These are phyloP conservation scores for Cetradonia linearis DNA, from an alignment of 495 filamentous ascomycete genomes.

Conservation along the genomic window DNA sequence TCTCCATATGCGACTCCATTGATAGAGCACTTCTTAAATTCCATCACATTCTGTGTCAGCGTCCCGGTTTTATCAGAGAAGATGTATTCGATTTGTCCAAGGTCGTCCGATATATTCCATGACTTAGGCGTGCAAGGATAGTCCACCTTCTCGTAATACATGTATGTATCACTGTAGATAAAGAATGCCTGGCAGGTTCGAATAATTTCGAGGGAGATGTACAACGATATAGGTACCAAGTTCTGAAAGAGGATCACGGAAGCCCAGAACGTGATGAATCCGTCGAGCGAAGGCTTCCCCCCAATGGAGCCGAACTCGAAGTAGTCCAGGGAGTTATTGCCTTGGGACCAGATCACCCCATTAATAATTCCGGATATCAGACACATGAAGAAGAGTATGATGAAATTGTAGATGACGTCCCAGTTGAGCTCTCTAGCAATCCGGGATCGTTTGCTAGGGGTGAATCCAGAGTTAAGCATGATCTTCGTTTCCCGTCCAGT, in stretches of 20 bases:
- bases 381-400: constrained; percentile 84
- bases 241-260: constrained; percentile 94
- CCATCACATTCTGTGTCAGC: constrained; percentile 98
- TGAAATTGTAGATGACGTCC: constrained; percentile 96
- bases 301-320: constrained; percentile 88
- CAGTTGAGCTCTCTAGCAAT: constrained; percentile 91
- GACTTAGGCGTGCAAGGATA: constrained; percentile 94
- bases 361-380: constrained; percentile 75
- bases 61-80: constrained; percentile 99
- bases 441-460: constrained; percentile 86
- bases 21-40: constrained; percentile 96
- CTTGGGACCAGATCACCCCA: constrained; percentile 68
- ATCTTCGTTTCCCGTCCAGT: constrained; percentile 98
- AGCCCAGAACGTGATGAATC: constrained; percentile 94
- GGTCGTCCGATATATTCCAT: constrained; percentile 98
- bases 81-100: constrained; percentile 98
- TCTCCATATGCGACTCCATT: constrained; percentile 94
- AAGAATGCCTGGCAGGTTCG: constrained; percentile 89
- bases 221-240: constrained; percentile 95
- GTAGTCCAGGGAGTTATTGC: constrained; percentile 61
- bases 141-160: constrained; percentile 93
- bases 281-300: constrained; percentile 63
- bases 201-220: constrained; percentile 95
- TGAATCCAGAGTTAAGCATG: constrained; percentile 97
- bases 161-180: constrained; percentile 88